Percentiles rank a stretch among this genome's conserved stretches.
These are phyloP conservation scores for Bacidia rubella DNA, from an alignment of 495 filamentous ascomycete species.

Conservation along the genomic window DNA sequence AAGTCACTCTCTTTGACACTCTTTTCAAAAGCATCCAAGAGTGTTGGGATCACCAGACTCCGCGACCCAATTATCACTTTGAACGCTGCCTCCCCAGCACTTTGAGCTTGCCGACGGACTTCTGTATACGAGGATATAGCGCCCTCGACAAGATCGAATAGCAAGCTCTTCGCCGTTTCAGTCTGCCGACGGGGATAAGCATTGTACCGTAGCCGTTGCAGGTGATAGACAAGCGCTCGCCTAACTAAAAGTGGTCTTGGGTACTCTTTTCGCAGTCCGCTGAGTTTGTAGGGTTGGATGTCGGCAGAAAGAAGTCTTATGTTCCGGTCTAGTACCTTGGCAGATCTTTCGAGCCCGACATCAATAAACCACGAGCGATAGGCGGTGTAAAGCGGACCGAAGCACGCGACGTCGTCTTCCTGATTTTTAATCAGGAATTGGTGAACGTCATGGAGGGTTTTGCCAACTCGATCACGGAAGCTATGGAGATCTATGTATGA, in stretches of 20 bases:
- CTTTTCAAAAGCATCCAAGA: conserved; percentile 64
- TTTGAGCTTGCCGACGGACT: conserved; percentile 83
- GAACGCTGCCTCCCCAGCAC: conserved; percentile 83
- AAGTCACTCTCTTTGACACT: conserved; percentile 74
- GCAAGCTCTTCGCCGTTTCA: conserved; percentile 65
- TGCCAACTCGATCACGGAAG: conserved; percentile 66
- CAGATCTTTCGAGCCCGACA: conserved; percentile 88
- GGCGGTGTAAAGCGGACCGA: conserved; percentile 79
- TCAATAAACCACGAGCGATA: conserved; percentile 97
- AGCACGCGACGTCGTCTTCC: conserved; percentile 91
- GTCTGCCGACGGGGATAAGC: conserved; percentile 73
- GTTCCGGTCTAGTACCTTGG: conserved; percentile 82
- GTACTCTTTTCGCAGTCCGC: conserved; percentile 81
- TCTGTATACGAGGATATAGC: conserved; percentile 92
- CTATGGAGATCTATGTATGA: conserved; percentile 65
- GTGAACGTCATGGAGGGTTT: conserved; percentile 69
- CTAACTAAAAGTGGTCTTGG: conserved; percentile 78
- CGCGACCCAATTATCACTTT: conserved; percentile 79
- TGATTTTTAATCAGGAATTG: conserved; percentile 69
- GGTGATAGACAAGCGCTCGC: conserved; percentile 84
- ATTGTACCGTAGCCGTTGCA: conserved; percentile 87
- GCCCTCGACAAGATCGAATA: conserved; percentile 81
- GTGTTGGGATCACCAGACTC: conserved; percentile 72
- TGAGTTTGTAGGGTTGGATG: conserved; percentile 84
- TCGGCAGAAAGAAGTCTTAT: conserved; percentile 70